Evolutionary conservation across 2,329 filamentous ascomycete species (phyloP), one percentile per base, ranked within the genome.

Genomic region (Fusarium sulawesiense): DNA sequence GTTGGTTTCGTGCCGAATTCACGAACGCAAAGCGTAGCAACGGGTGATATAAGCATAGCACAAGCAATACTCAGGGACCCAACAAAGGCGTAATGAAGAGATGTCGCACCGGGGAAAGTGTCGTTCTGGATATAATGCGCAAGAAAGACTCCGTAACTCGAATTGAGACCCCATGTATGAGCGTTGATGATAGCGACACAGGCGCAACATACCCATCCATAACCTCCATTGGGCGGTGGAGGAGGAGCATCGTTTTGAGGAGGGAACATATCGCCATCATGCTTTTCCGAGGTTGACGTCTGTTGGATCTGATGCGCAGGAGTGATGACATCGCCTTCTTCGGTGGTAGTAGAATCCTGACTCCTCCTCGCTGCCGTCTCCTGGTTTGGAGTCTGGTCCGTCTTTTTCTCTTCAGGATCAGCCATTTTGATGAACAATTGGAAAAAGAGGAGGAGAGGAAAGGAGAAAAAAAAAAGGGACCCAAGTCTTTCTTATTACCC

Each of bases 81-180:
- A n/a, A 95, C 85, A 76, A 95, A 94, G 42, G 92, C 92, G 78
- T 91, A 94, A 8, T 89, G 85, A 3, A 94, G 84, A 4, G 86
- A 80, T 0, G 87, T 88, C 4, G 91, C 87, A 16, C 86, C 88
- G 0, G 88, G 85, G 68, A 92, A 93, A 23, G 85, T 83, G 55
- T 89, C 82, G 50, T 86, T 86, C 20, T 84, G 82, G 18, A 88
- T 80, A 63, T 88, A 88, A 71, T 88, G 83, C 7, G 87, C 86
- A 7, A 89, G 81, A 71, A 89, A 89, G 37, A 89, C 85, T 42
- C 78, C 77, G 47, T 81, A 81, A 62, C 74, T 79, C 32, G 78
- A 79, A 76, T 93, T 93, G 65, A 93, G 81, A 10, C 91, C 91
- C 91, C 91, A 93, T 2, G 91, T 93, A 75, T 93, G 91, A 10